Conservation (phyloP, 163 green algal species). For the Prototheca cutis region DNA sequence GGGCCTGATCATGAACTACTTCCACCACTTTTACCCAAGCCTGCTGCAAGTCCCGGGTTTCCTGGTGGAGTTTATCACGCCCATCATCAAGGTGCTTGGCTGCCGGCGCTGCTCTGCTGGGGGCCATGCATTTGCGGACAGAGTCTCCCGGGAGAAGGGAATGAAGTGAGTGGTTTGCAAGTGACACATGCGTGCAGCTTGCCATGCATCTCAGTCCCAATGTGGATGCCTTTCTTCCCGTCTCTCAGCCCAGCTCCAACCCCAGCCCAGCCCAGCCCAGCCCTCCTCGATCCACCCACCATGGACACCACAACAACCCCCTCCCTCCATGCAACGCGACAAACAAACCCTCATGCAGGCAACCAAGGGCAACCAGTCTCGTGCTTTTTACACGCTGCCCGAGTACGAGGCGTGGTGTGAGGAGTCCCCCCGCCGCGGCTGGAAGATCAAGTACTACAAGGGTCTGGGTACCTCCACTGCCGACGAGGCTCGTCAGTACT, state of each 20-base stretch:
- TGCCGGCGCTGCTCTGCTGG: not conserved
- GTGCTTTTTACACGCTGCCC: conserved; percentile 95
- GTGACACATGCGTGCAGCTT: too few relatives aligned
- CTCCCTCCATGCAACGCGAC: too few relatives aligned
- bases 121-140: not conserved
- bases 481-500: conserved; percentile 95
- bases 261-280: too few relatives aligned
- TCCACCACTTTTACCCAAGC: conserved; percentile 95
- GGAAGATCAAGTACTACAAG: conserved; percentile 74
- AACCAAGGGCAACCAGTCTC: conserved; percentile 64
- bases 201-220: too few relatives aligned
- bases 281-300: not conserved
- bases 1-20: conserved; percentile 99
- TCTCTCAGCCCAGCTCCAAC: too few relatives aligned
- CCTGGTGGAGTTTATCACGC: conserved; percentile 98
- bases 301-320: not conserved
- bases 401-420: conserved; percentile 98
- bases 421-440: conserved; percentile 46
- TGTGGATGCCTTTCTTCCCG: too few relatives aligned
- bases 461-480: conserved; percentile 92
- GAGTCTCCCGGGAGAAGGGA: not conserved
- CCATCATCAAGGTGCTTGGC: conserved; percentile 98
- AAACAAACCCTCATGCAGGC: conserved; percentile 44
- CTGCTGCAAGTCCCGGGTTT: conserved; percentile 91
- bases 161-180: not conserved